Evolutionary conservation across 345 rosid species (phyloP), one percentile per base, ranked within the genome.

Genomic region (Camelina hispida): DNA sequence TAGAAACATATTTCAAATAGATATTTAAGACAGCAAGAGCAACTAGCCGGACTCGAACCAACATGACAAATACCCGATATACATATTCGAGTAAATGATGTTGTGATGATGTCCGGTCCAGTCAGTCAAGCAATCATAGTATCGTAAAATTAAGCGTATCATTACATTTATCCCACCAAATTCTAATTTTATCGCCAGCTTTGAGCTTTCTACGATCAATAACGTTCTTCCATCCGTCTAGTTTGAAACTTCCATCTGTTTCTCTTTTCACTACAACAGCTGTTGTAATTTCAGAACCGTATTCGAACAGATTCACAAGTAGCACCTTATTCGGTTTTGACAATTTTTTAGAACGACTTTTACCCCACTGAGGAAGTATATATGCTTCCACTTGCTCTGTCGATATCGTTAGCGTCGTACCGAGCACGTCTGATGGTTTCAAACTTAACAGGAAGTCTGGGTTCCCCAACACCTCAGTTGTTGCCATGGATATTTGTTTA

Each of bases 91-190:
- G 58, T 13, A 25, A 25, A 25, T 22, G 35, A 54, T 54, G 59
- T 54, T 54, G 9, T 54, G 35, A 25, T 25, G 37, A 25, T 25
- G 37, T 54, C 34, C 5, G 37, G 59, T 54, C 4, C 17, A 54
- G 14, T 54, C 5, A 25, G 14, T 28, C 7, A 25, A 25, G 17
- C 37, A 54, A 1, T 3, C 59, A 20, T 20, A 6, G 7, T 0
- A 54, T 16, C 25, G 37, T 9, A 15, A 60, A 71, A 37, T 37
- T 47, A 50, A 71, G 59, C 37, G 40, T 40, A 23, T 4, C 12
- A 3, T 4, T 5, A 5, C 2, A 15, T 1, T 50, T 17, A 28
- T 72, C 69, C 61, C 76, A 72, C 69, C 62, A 72, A 62, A 72
- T 52, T 42, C 42, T 46, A 28, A 72, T 43, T 13, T 8, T 15